A percentile compares a stretch with the other conserved stretches of the same genome.
Evolutionary conservation across 2,329 filamentous ascomycete genomes (phyloP).

Genomic region (Aspergillus luchuensis): DNA sequence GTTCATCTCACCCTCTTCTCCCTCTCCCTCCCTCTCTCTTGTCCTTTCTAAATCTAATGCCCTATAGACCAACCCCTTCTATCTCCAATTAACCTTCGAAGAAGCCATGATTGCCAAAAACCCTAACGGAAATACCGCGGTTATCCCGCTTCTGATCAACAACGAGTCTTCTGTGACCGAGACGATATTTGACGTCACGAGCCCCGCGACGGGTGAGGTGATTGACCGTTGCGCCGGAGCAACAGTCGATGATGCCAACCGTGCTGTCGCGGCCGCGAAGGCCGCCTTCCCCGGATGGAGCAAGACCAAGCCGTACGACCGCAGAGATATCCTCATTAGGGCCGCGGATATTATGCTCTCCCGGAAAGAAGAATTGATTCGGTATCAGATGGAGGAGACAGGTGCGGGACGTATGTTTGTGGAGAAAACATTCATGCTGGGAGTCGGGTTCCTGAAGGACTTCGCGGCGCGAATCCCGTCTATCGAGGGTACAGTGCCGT

Average conservation of each 20-base stretch:
- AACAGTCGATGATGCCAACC: conserved; percentile 56
- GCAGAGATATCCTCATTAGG: conserved; percentile 65
- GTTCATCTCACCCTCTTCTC: not conserved
- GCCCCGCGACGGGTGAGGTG: conserved; percentile 56
- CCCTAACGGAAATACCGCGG: conserved; percentile 18
- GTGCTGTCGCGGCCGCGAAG: conserved; percentile 63
- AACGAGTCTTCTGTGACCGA: conserved; percentile 46
- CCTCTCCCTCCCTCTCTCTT: too few relatives aligned
- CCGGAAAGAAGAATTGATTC: conserved; percentile 61
- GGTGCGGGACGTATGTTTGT: conserved; percentile 48
- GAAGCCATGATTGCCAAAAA: conserved; percentile 13
- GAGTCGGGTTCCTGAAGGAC: conserved; percentile 49
- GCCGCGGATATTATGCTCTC: conserved; percentile 49
- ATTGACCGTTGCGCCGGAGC: conserved; percentile 60
- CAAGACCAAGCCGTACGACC: conserved; percentile 59
- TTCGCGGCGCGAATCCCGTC: conserved; percentile 53
- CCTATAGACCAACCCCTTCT: not conserved
- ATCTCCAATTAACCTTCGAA: not conserved
- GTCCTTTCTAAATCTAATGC: not conserved
- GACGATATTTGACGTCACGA: conserved; percentile 53
- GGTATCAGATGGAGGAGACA: conserved; percentile 63
- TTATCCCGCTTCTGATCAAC: conserved; percentile 47
- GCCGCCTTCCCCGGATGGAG: conserved; percentile 71
- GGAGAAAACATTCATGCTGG: conserved; percentile 38
- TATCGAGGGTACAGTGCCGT: conserved; percentile 54